These are phyloP conservation scores for Golubevia sp. DNA, from an alignment of 1,284 basidiomycete genomes.

Conservation along the genomic window DNA sequence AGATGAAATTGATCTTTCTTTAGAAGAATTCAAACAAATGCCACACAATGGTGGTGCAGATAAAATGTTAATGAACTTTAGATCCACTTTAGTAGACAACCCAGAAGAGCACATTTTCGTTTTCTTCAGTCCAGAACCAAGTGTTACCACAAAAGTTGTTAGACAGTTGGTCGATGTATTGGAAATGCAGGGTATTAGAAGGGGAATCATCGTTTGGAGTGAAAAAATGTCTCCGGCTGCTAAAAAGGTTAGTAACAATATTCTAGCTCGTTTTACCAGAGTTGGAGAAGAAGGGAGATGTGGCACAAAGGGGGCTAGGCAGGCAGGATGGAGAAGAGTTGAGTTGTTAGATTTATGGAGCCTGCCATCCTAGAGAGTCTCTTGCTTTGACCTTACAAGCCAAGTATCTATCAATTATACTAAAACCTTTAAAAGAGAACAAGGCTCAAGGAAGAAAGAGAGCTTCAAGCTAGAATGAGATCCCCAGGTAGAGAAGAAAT, in stretches of 20 bases:
- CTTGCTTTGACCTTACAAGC: too few relatives aligned
- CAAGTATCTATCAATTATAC: too few relatives aligned
- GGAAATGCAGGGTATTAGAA: constrained; percentile 74
- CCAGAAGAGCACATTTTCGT: constrained; percentile 84
- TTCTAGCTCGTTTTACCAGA: neutral
- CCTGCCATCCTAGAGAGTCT: too few relatives aligned
- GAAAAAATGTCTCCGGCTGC: constrained; percentile 96
- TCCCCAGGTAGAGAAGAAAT: too few relatives aligned
- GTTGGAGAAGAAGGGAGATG: too few relatives aligned
- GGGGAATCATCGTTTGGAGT: constrained; percentile 93
- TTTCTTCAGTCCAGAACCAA: constrained; percentile 89
- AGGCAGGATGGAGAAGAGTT: too few relatives aligned
- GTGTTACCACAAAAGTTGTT: constrained; percentile 79
- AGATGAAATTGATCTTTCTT: constrained; percentile 85
- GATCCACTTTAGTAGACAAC: constrained; percentile 37
- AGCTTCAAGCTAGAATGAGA: too few relatives aligned
- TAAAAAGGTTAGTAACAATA: constrained; percentile 72
- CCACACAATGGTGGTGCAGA: constrained; percentile 65
- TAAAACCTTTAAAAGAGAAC: too few relatives aligned
- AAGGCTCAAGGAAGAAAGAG: too few relatives aligned
- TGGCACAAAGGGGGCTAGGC: too few relatives aligned
- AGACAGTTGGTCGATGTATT: constrained; percentile 54
- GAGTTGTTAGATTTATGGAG: too few relatives aligned
- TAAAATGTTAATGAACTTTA: constrained; percentile 54
- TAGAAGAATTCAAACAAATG: constrained; percentile 75